These are phyloP conservation scores for Jamesozyma rosinii DNA, from an alignment of 805 yeast species.

Conservation along the genomic window DNA sequence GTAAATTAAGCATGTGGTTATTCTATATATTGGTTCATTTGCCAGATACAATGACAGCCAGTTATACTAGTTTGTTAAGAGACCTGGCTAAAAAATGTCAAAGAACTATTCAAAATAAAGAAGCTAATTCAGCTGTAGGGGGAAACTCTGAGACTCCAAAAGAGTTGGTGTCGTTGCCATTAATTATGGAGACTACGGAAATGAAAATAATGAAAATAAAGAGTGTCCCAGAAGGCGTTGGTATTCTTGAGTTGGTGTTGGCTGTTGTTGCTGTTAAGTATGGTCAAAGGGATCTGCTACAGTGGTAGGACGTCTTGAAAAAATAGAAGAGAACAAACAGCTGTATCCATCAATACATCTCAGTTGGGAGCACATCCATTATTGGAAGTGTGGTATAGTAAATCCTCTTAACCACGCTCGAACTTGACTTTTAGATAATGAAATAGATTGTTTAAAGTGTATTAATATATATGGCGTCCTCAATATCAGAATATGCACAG, in stretches of 20 bases:
- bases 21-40: slow-evolving; percentile 21
- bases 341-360: too few relatives aligned
- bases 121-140: background rate
- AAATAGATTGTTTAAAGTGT: too few relatives aligned
- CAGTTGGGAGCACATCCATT: too few relatives aligned
- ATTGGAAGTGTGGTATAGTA: too few relatives aligned
- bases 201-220: slow-evolving; percentile 1
- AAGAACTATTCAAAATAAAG: background rate
- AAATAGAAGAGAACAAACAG: too few relatives aligned
- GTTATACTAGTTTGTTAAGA: slow-evolving; percentile 21
- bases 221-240: slow-evolving; percentile 6
- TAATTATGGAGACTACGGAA: background rate
- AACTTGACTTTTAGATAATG: too few relatives aligned
- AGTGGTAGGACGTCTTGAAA: slow-evolving; percentile 6
- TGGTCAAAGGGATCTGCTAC: slow-evolving; percentile 23
- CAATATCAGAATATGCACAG: too few relatives aligned
- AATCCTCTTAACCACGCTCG: too few relatives aligned
- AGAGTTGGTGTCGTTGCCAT: background rate
- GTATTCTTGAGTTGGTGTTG: slow-evolving; percentile 13
- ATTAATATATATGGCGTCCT: too few relatives aligned
- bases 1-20: slow-evolving; percentile 18
- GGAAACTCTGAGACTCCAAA: background rate
- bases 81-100: slow-evolving; percentile 25
- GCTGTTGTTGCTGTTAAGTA: slow-evolving; percentile 15
- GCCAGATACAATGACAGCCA: slow-evolving; percentile 21